These are phyloP conservation scores for Pestalotiopsis sp. DNA, from an alignment of 2,329 filamentous ascomycete genomes.

Conservation along the genomic window DNA sequence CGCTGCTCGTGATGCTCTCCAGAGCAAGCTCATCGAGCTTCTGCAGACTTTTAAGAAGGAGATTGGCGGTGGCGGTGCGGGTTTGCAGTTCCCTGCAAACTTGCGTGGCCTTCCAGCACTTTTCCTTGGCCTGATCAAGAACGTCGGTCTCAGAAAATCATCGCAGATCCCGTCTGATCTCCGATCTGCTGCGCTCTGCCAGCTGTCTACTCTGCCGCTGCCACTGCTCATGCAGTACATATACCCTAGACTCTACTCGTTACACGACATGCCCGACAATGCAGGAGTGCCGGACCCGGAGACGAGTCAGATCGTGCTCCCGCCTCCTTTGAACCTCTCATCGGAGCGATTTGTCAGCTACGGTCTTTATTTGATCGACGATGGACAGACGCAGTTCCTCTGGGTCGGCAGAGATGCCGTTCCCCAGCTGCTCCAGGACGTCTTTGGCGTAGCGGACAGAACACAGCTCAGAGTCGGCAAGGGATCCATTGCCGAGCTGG, in stretches of 20 bases:
- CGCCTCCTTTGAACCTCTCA: constrained; percentile 81
- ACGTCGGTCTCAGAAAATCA: constrained; percentile 90
- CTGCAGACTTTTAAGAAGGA: constrained; percentile 97
- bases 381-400: constrained; percentile 95
- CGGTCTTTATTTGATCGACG: constrained; percentile 94
- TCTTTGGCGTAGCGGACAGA: constrained; percentile 86
- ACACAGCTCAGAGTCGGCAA: constrained; percentile 90
- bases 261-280: constrained; percentile 96
- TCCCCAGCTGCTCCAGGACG: constrained; percentile 83
- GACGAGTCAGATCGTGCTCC: constrained; percentile 87
- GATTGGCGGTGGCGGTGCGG: constrained; percentile 83
- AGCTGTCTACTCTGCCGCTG: constrained; percentile 90
- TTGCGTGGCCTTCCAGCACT: constrained; percentile 84
- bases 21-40: constrained; percentile 89
- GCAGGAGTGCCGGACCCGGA: constrained; percentile 83
- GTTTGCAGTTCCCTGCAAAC: constrained; percentile 92
- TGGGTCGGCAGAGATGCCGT: constrained; percentile 95
- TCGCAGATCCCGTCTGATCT: constrained; percentile 94
- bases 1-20: constrained; percentile 85
- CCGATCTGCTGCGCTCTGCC: constrained; percentile 87
- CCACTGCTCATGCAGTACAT: constrained; percentile 93
- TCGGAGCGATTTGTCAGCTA: constrained; percentile 87
- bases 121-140: constrained; percentile 94
- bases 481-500: constrained; percentile 80
- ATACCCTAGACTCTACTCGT: constrained; percentile 80